phyloP scores from a whole-genome alignment of 1,139 yeast species.

The Taiozyma onychis region DNA sequence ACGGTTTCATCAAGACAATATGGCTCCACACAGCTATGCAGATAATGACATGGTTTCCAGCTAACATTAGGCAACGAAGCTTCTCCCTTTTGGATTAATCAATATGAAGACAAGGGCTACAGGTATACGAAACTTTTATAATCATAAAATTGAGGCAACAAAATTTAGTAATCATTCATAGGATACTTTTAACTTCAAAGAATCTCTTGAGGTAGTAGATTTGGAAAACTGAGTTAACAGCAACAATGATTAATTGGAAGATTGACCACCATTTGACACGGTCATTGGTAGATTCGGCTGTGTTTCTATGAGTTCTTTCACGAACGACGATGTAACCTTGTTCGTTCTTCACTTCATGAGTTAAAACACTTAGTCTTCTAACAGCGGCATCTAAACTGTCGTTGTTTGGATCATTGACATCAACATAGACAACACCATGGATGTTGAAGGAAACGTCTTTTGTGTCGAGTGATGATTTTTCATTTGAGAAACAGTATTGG shows the following conservation, averaged over 20 bases:
- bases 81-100: no score
- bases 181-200: constrained; percentile 85
- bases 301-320: constrained; percentile 96
- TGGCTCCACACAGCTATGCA: no score
- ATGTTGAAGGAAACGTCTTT: constrained; percentile 94
- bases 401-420: constrained; percentile 73
- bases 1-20: no score
- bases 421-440: constrained; percentile 88
- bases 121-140: not conserved
- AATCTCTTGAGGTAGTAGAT: constrained; percentile 90
- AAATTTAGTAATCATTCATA: not conserved
- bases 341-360: constrained; percentile 87
- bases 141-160: not conserved
- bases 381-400: constrained; percentile 86
- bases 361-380: constrained; percentile 65
- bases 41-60: no score
- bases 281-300: constrained; percentile 95
- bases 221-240: constrained; percentile 84
- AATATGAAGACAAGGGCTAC: not conserved
- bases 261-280: constrained; percentile 98
- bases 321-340: constrained; percentile 90
- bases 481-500: constrained; percentile 90
- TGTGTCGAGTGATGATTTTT: constrained; percentile 62
- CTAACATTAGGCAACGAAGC: no score
- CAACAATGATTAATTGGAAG: constrained; percentile 83